These are phyloP conservation scores for Lophiostoma macrostomum DNA, from an alignment of 495 filamentous ascomycete genomes.

Conservation along the genomic window DNA sequence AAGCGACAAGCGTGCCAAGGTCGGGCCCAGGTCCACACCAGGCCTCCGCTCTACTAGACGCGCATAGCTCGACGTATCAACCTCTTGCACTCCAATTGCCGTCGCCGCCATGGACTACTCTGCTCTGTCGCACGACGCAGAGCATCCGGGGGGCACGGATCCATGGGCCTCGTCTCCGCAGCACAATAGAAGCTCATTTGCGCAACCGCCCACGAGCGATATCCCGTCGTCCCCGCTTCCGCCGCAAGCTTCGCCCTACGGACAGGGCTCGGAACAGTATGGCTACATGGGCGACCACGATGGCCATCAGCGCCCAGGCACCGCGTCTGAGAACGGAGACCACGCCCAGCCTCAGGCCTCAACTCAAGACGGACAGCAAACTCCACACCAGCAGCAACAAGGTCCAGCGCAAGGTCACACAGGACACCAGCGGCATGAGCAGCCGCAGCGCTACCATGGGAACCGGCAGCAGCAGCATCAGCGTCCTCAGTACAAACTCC, in stretches of 20 bases:
- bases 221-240: conserved; percentile 55
- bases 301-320: conserved; percentile 23
- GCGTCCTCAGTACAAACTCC: conserved; percentile 72
- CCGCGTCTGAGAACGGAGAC: conserved; percentile 38
- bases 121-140: conserved; percentile 67
- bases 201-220: conserved; percentile 47
- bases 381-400: conserved; percentile 47
- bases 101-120: conserved; percentile 74
- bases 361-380: conserved; percentile 38
- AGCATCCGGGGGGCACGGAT: conserved; percentile 64
- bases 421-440: conserved; percentile 46
- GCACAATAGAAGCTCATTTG: conserved; percentile 55
- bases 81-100: conserved; percentile 14
- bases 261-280: conserved; percentile 25
- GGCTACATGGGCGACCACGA: conserved; percentile 29
- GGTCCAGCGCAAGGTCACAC: conserved; percentile 42
- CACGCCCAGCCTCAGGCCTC: conserved; percentile 46
- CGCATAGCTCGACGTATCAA: too few species aligned
- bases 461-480: conserved; percentile 41
- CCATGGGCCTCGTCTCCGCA: conserved; percentile 80
- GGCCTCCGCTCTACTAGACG: too few species aligned
- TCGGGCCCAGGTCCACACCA: neutral
- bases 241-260: conserved; percentile 45
- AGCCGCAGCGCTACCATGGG: conserved; percentile 42
- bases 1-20: conserved; percentile 5